phyloP scores from a whole-genome alignment of 1,284 basidiomycete genomes.

The Irpex sp. region DNA sequence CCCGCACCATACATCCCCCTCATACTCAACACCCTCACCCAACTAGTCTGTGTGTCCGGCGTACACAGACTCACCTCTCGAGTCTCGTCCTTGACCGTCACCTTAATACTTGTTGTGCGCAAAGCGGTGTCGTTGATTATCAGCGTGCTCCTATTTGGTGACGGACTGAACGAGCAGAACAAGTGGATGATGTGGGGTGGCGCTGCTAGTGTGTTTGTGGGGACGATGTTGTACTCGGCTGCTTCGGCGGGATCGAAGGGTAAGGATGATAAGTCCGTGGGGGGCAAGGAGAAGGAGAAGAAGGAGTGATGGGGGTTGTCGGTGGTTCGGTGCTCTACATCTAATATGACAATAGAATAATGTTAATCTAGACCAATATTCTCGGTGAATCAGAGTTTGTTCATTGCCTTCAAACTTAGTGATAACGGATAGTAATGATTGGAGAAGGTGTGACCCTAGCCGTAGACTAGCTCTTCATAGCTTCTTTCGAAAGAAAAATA shows the following conservation, averaged over 20 bases:
- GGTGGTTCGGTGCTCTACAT: too few species aligned
- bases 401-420: too few species aligned
- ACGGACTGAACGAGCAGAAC: conserved; percentile 26
- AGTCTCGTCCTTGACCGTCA: conserved; percentile 81
- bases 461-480: too few species aligned
- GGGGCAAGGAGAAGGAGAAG: conserved; percentile 6
- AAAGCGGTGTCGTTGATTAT: conserved; percentile 86
- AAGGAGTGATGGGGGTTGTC: conserved; percentile 5
- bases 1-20: conserved; percentile 70
- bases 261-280: not conserved
- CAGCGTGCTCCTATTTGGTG: conserved; percentile 53
- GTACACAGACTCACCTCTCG: conserved; percentile 83
- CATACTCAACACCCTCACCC: conserved; percentile 78
- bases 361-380: too few species aligned
- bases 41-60: conserved; percentile 86
- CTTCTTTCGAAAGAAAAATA: too few species aligned
- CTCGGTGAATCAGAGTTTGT: too few species aligned
- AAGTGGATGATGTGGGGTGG: conserved; percentile 59
- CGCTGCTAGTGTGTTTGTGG: conserved; percentile 64
- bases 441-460: too few species aligned
- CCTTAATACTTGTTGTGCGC: conserved; percentile 84
- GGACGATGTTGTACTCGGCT: conserved; percentile 70
- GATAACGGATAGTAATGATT: too few species aligned
- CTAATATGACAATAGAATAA: too few species aligned
- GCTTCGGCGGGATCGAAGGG: conserved; percentile 8